These are phyloP conservation scores for Pichia norvegensis DNA, from an alignment of 1,139 yeast genomes.

Conservation along the genomic window DNA sequence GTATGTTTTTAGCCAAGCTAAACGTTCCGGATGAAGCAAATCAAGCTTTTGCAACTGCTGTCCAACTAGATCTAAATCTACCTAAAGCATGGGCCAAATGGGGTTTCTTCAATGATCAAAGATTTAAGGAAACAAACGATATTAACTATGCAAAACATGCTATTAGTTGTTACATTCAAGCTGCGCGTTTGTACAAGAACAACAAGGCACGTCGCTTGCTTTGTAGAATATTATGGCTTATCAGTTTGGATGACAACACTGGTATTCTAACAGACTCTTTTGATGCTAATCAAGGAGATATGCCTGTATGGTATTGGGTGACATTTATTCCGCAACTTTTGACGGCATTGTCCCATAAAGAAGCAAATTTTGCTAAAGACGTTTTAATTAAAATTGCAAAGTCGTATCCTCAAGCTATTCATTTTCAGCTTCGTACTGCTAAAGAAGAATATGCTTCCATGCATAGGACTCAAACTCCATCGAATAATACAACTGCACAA, in stretches of 20 bases:
- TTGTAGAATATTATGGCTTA: constrained; percentile 88
- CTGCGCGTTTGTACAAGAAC: constrained; percentile 92
- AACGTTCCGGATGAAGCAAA: constrained; percentile 91
- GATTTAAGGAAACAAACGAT: constrained; percentile 77
- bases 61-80: constrained; percentile 83
- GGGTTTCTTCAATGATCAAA: constrained; percentile 90
- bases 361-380: constrained; percentile 81
- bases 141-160: constrained; percentile 89
- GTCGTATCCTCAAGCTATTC: constrained; percentile 94
- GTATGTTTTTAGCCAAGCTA: constrained; percentile 91
- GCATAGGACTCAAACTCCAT: constrained; percentile 50
- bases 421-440: constrained; percentile 90
- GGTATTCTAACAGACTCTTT: constrained; percentile 83
- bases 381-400: constrained; percentile 88
- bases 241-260: constrained; percentile 79
- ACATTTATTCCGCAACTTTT: constrained; percentile 92
- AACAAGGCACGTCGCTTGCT: constrained; percentile 82
- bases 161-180: constrained; percentile 90
- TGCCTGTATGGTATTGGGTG: constrained; percentile 99
- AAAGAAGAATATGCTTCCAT: constrained; percentile 88
- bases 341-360: constrained; percentile 83
- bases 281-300: constrained; percentile 89
- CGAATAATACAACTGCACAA: background rate
- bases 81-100: constrained; percentile 99
- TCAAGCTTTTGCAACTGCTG: constrained; percentile 96